Base-by-base conservation (phyloP, 495 filamentous ascomycete species). In the Durotheca rogersii region DNA sequence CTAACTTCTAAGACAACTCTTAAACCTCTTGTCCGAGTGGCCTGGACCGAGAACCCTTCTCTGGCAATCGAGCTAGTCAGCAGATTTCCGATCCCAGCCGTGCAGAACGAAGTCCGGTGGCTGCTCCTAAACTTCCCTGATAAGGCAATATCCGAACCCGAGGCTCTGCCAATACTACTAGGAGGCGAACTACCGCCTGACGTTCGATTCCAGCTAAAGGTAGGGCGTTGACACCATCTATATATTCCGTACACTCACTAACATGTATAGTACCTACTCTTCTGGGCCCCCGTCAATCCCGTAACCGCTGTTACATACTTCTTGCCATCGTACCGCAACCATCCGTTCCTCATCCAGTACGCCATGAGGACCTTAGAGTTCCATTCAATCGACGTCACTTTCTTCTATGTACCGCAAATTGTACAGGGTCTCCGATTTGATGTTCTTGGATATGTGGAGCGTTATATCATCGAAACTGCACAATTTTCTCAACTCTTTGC, bases 401-500 rank as follows among this genome's bases (percentile, higher is more conserved):
- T 99, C 75, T 99, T 96, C 67, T 96, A 96, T 65, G 94, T 99
- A 6, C 91, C 94, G 0, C 94, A 99, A 58, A 89, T 99, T 47
- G 92, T 97, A 10, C 94, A 99, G 64, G 87, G 90, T 20, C 78
- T 99, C n/a, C 85, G 94, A 30, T 95, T 96, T 58, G 94, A 99
- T 74, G 83, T 81, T 17, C 72, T 99, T 35, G 93, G 94, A 31
- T 97, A 97, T 65, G 91, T 95, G 1, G 91, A 97, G 64, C 80
- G 93, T 51, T 97, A 96, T 56, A 97, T 97, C 21, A 76, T 96
- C 16, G 93, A 99, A 72, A 95, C 94, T 3, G 91, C 89, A 1
- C 91, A 92, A 57, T 88, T 93, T 60, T 96, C 92, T 17, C 94
- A 96, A 64, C 73, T 96, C 1, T 99, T 99, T 66, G 90, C 94